A percentile compares a stretch with the other conserved stretches of the same genome.
Evolutionary conservation across 2,329 filamentous ascomycete species (phyloP).

Genomic region (Trichothecium roseum): DNA sequence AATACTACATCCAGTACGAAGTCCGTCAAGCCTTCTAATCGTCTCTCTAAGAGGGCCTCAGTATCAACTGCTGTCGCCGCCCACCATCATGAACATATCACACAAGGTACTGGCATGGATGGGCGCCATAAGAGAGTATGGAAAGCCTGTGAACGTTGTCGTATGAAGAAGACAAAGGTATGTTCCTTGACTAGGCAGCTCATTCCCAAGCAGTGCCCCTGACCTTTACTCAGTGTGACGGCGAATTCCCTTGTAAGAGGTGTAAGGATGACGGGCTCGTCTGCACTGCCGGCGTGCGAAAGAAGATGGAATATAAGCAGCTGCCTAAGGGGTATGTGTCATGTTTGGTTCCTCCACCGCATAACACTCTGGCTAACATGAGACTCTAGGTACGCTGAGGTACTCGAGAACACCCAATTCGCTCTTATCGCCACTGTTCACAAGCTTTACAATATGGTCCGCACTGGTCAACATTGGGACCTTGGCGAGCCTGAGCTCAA

Average conservation of each 20-base stretch:
- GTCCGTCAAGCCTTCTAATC: conserved; percentile 37
- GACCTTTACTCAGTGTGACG: conserved; percentile 40
- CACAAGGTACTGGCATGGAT: conserved; percentile 29
- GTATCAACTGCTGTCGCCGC: conserved; percentile 21
- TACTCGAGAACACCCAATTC: conserved; percentile 55
- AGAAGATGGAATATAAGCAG: conserved; percentile 62
- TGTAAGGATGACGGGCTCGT: conserved; percentile 57
- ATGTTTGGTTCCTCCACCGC: not conserved
- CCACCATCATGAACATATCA: conserved; percentile 26
- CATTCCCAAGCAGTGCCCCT: conserved; percentile 9
- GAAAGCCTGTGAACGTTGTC: conserved; percentile 57
- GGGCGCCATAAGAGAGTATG: conserved; percentile 54
- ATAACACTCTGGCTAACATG: not conserved
- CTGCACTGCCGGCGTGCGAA: conserved; percentile 51
- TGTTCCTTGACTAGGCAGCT: conserved; percentile 1
- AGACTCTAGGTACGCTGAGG: conserved; percentile 45
- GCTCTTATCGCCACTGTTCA: conserved; percentile 54
- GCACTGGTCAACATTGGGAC: conserved; percentile 47
- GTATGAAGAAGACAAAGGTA: conserved; percentile 63
- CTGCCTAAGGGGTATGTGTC: conserved; percentile 46
- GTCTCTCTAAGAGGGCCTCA: conserved; percentile 39
- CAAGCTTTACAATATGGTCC: conserved; percentile 55
- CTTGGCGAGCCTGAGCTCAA: conserved; percentile 55
- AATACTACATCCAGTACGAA: conserved; percentile 31
- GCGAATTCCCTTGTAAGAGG: conserved; percentile 55